These are phyloP conservation scores for Penicillium verrucosum DNA, from an alignment of 2,329 filamentous ascomycete species.

Conservation along the genomic window DNA sequence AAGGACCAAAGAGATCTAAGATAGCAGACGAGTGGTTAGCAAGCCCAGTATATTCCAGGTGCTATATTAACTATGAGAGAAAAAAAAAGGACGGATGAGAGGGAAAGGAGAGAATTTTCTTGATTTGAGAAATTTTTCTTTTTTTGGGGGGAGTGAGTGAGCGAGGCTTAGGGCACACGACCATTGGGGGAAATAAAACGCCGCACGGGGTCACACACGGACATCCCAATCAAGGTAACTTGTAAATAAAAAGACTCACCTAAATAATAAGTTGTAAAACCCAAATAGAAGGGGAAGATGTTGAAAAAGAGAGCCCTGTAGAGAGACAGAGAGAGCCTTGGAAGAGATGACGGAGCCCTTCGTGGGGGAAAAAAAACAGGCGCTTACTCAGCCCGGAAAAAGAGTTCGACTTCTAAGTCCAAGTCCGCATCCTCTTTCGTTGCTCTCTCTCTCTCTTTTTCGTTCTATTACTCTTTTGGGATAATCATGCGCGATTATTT, in stretches of 20 bases:
- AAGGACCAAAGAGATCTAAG: conserved; percentile 1
- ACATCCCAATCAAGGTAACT: not conserved
- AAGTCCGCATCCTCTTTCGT: too few species aligned
- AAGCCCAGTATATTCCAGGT: not conserved
- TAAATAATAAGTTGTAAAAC: conserved; percentile 2
- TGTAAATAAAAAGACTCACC: conserved; percentile 13
- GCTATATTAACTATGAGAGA: conserved; percentile 1
- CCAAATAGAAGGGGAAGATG: not conserved
- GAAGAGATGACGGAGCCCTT: not conserved
- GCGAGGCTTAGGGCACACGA: conserved; percentile 19
- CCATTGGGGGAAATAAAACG: conserved; percentile 14
- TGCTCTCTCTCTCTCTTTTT: not conserved
- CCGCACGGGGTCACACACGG: conserved; percentile 9
- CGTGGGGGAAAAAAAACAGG: conserved; percentile 1
- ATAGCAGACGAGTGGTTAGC: not conserved
- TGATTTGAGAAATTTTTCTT: conserved; percentile 11
- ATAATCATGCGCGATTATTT: not conserved
- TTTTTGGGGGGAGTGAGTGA: conserved; percentile 1
- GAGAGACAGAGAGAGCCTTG: not conserved
- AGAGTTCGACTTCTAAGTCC: not conserved
- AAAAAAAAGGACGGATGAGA: not conserved
- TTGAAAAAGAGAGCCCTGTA: not conserved
- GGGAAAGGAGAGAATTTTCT: conserved; percentile 17
- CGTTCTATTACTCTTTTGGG: not conserved
- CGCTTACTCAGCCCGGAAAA: not conserved